phyloP scores from a whole-genome alignment of 192 early-diverging fungal genomes.

The Coemansia sp. region DNA sequence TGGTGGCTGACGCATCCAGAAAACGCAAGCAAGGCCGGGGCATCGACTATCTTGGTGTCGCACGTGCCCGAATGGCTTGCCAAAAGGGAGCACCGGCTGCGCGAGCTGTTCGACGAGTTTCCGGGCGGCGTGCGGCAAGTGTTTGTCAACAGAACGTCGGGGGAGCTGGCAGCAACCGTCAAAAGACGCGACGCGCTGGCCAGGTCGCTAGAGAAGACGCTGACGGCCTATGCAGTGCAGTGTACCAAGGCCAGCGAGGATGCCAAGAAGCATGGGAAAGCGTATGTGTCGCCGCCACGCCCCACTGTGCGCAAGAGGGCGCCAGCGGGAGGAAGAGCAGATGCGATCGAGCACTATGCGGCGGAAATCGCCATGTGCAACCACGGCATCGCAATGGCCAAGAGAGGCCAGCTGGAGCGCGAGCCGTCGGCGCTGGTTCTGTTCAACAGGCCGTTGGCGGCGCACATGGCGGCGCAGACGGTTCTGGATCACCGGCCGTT shows the following conservation, averaged over 20 bases:
- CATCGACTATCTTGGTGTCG: constrained; percentile 70
- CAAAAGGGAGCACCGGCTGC: constrained; percentile 50
- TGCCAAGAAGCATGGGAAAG: background rate
- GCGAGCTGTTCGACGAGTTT: constrained; percentile 60
- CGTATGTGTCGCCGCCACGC: constrained; percentile 30
- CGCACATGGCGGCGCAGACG: constrained; percentile 77
- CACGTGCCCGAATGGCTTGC: constrained; percentile 70
- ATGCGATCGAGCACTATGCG: constrained; percentile 51
- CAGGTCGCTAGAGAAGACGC: constrained; percentile 54
- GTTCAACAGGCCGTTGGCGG: constrained; percentile 73
- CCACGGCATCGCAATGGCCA: constrained; percentile 43
- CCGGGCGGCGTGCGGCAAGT: constrained; percentile 70
- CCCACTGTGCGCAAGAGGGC: constrained; percentile 53
- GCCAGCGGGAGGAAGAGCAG: constrained; percentile 59
- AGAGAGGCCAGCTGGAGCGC: constrained; percentile 24
- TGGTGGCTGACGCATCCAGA: constrained; percentile 61
- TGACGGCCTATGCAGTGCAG: constrained; percentile 56
- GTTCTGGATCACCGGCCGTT: constrained; percentile 65
- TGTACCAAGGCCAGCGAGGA: constrained; percentile 30
- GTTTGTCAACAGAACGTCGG: constrained; percentile 64
- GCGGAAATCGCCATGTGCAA: constrained; percentile 34
- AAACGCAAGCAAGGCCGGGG: constrained; percentile 49
- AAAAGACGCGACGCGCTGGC: constrained; percentile 59
- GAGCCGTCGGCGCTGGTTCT: constrained; percentile 79
- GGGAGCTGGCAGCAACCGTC: constrained; percentile 54